Evolutionary conservation across 805 yeast genomes (phyloP), one percentile per base, ranked within the genome.

Genomic region (Kluyveromyces lactis): DNA sequence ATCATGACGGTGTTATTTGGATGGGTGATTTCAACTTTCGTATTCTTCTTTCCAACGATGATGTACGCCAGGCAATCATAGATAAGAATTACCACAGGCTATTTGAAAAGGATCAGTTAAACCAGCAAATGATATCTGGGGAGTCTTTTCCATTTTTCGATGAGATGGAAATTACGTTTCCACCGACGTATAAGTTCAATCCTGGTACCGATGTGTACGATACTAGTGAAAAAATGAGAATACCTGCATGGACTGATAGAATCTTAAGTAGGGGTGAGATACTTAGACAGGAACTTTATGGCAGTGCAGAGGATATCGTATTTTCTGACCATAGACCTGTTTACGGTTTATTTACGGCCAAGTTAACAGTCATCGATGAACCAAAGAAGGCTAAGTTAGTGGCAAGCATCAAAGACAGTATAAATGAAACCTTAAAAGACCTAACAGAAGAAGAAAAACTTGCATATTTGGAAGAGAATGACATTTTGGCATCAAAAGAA

Each of bases 181-280:
- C 81, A 6, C 99, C 99, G 4, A 92, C 99, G 0, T 92, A 92
- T 63, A 92, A 92, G 56, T 92, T 81, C 58, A 95, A 92, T 56
- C 82, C 85, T 36, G 94, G 95, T 4, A 81, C 95, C 0, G 75
- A 73, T 34, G 62, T 55, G 2, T 92, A 89, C 56, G 99, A 92
- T 58, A 74, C 95, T 0, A 80, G 94, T 30, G 97, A 90, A 52
- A 92, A 92, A 60, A 80, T 79, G 60, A 74, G 99, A 45, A 79
- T 85, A 10, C 99, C 98, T 1, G 94, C 98, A 0, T 92, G 98
- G 98, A 89, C 97, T 2, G 99, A 92, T 63, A 66, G 98, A 42
- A 79, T 90, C 24, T 60, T 89, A 35, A 79, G 77, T 52, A 66
- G 82, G 18, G 79, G 83, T 12, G 63, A 64, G n/a, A 67, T 72